Evolutionary conservation across 2,329 filamentous ascomycete genomes (phyloP), one percentile per base, ranked within the genome.

Genomic region (Hirsutella minnesotensis): DNA sequence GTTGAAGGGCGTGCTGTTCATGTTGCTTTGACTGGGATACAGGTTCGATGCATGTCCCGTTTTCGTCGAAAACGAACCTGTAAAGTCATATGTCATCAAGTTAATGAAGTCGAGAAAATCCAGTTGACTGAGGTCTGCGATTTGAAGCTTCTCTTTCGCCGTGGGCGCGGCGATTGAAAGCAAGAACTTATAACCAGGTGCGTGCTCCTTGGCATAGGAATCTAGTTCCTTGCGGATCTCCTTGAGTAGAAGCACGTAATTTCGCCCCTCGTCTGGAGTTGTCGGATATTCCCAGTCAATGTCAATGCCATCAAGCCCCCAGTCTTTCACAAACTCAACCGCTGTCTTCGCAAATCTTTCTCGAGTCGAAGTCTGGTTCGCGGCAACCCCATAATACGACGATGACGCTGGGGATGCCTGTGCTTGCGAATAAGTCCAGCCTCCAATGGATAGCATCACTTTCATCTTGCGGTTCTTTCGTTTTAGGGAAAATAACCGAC

Each of bases 351-450:
- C 87, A 61, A 94, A 94, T 2, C 52, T 73, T 30, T 68, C 60
- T 15, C 86, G 74, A 15, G 76, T 79, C 2, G n/a, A n/a, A n/a
- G n/a, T 67, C 62, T 0, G 72, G 69, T 0, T 77, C 9, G 81
- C 77, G 0, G 81, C 80, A 2, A 68, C 66, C 1, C 83, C 69
- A 56, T 94, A 90, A 59, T 86, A 86, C 51, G 72, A 66, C 2
- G n/a, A n/a, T n/a, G n/a, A n/a, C n/a, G n/a, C n/a, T n/a, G n/a
- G n/a, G n/a, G n/a, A n/a, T n/a, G n/a, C n/a, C n/a, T n/a, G n/a
- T n/a, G n/a, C n/a, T n/a, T n/a, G n/a, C n/a, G 83, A 87, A 62
- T 86, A 92, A 0, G 84, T 88, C 83, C 83, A 94, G 22, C 88
- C 87, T 39, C 88, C 88, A 49, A 95, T 86, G 38, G 78, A 85